These are phyloP conservation scores for Abelmoschus esculentus DNA, from an alignment of 345 rosid species.

Conservation along the genomic window DNA sequence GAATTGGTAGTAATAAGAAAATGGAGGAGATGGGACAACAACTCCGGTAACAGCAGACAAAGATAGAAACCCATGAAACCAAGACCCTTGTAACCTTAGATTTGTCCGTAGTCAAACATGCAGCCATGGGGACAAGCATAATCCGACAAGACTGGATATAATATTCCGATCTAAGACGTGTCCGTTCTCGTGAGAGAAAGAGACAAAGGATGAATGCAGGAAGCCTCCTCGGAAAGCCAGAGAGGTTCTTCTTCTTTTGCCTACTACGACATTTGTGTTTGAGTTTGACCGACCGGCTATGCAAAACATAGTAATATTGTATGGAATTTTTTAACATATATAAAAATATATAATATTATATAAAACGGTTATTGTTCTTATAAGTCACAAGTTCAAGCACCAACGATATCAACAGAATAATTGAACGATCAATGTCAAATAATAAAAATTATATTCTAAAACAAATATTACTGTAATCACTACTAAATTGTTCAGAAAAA, in stretches of 20 bases:
- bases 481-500: too few species aligned
- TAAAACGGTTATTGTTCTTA: too few species aligned
- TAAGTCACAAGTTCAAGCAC: too few species aligned
- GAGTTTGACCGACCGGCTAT: conserved; percentile 2
- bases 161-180: not conserved
- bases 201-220: not conserved
- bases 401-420: too few species aligned
- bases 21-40: conserved; percentile 12
- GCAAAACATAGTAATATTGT: too few species aligned
- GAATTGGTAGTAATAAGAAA: not conserved
- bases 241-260: not conserved
- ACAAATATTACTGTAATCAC: too few species aligned
- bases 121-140: conserved; percentile 15
- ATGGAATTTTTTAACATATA: too few species aligned
- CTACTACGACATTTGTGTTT: not conserved
- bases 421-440: too few species aligned
- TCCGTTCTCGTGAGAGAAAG: not conserved
- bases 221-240: not conserved
- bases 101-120: conserved; percentile 7
- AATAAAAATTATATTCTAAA: too few species aligned
- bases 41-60: conserved; percentile 20
- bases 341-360: too few species aligned
- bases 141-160: conserved; percentile 12
- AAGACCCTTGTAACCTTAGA: conserved; percentile 2
- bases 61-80: not conserved